These are phyloP conservation scores for Cornus florida DNA, from an alignment of 148 eudicot genomes.

Conservation along the genomic window DNA sequence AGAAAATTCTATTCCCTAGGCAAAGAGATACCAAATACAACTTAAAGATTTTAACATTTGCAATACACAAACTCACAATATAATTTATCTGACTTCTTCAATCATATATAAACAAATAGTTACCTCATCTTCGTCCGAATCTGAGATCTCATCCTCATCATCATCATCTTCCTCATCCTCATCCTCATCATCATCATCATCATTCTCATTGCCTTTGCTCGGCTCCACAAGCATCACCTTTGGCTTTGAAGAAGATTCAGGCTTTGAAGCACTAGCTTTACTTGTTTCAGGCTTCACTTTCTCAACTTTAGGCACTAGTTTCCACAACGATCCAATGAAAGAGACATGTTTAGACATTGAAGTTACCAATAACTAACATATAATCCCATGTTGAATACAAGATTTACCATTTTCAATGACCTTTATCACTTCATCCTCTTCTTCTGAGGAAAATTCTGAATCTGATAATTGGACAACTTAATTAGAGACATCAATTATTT, in stretches of 20 bases:
- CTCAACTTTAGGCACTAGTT: constrained; percentile 10
- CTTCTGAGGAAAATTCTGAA: constrained; percentile 18
- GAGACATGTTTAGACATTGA: background rate
- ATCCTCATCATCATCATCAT: constrained; percentile 30
- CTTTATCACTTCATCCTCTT: constrained; percentile 19
- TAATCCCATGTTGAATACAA: background rate
- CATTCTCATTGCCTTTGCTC: constrained; percentile 33
- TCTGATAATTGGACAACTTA: constrained; percentile 1
- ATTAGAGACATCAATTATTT: background rate
- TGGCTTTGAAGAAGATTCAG: constrained; percentile 31
- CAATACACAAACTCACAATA: background rate
- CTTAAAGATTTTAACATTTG: background rate
- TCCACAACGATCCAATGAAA: constrained; percentile 15
- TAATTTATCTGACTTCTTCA: background rate
- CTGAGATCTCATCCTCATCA: too few species aligned
- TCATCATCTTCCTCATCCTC: constrained; percentile 36
- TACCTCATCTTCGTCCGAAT: constrained; percentile 27
- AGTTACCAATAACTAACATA: background rate
- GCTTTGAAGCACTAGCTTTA: constrained; percentile 25
- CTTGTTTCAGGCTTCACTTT: constrained; percentile 22
- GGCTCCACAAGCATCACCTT: constrained; percentile 31
- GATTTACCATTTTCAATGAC: constrained; percentile 32
- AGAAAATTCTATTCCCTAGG: background rate
- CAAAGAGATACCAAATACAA: background rate
- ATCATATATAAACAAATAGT: background rate